These are phyloP conservation scores for Actinomucor elegans DNA, from an alignment of 371 early-diverging fungal genomes.

Conservation along the genomic window DNA sequence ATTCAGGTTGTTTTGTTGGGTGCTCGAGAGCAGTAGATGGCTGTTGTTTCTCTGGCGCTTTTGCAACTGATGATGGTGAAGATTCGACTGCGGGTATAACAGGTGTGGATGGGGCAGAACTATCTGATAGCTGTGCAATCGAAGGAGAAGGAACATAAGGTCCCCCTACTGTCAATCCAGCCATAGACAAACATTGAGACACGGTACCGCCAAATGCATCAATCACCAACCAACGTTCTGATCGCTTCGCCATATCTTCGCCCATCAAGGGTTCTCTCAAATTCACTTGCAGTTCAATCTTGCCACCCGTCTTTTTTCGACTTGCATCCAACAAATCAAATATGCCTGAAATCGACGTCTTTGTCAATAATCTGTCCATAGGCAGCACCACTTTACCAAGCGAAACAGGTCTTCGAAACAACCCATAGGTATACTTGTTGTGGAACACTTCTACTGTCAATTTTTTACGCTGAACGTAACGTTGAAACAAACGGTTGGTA, in stretches of 20 bases:
- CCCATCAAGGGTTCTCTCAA: constrained; percentile 66
- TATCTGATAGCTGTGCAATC: background rate
- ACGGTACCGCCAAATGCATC: constrained; percentile 46
- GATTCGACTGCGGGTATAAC: background rate
- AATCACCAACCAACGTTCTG: constrained; percentile 73
- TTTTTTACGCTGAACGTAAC: constrained; percentile 70
- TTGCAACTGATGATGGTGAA: background rate
- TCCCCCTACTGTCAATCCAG: constrained; percentile 27
- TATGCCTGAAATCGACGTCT: constrained; percentile 66
- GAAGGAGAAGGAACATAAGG: constrained; percentile 3
- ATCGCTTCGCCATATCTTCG: constrained; percentile 59
- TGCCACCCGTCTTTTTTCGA: constrained; percentile 70
- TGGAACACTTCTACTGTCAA: constrained; percentile 72
- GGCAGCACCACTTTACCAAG: constrained; percentile 66
- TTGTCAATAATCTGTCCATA: constrained; percentile 58
- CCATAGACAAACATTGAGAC: constrained; percentile 15
- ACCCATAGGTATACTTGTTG: constrained; percentile 55
- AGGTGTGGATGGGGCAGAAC: background rate
- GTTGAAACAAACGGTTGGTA: constrained; percentile 55
- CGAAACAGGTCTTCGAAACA: constrained; percentile 56
- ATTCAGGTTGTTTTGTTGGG: background rate
- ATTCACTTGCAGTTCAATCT: constrained; percentile 66
- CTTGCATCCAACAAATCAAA: constrained; percentile 64
- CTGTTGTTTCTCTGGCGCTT: background rate
- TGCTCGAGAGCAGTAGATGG: background rate